phyloP scores from a whole-genome alignment of 441 rosid genomes.

The Macaranga tanarius region DNA sequence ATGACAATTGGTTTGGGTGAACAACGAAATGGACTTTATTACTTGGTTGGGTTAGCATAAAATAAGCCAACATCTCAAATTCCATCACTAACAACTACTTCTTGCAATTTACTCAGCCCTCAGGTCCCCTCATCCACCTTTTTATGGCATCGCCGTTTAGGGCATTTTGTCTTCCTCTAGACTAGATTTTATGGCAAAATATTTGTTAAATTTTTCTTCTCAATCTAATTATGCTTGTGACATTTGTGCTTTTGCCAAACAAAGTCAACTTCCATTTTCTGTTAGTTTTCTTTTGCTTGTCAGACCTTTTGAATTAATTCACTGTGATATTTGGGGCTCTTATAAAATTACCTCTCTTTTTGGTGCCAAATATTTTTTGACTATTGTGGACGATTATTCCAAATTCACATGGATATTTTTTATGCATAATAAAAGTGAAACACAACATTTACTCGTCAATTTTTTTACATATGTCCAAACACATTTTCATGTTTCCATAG shows the following conservation, averaged over 20 bases:
- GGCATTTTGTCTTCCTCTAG: not conserved
- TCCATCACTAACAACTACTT: not conserved
- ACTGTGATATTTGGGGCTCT: fast-evolving
- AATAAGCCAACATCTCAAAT: not conserved
- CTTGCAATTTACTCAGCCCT: too few species aligned
- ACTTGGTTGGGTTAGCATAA: not conserved
- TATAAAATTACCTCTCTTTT: not conserved
- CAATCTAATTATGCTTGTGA: not conserved
- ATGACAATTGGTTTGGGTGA: too few species aligned
- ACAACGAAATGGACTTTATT: too few species aligned
- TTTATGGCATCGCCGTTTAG: not conserved
- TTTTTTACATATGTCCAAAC: not conserved
- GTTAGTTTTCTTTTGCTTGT: not conserved
- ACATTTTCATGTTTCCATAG: not conserved
- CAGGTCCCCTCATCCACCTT: not conserved
- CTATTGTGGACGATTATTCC: not conserved
- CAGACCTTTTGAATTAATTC: too few species aligned
- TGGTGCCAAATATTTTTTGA: not conserved
- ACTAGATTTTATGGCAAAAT: not conserved
- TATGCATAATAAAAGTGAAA: not conserved
- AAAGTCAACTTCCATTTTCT: not conserved
- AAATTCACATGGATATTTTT: not conserved
- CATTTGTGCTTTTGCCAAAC: constrained; percentile 2
- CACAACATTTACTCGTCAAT: not conserved
- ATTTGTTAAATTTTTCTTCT: not conserved